A percentile compares a stretch with the other conserved stretches of the same genome.
Conservation (phyloP, 2,329 filamentous ascomycete genomes). For the Venturiaceae sp. region DNA sequence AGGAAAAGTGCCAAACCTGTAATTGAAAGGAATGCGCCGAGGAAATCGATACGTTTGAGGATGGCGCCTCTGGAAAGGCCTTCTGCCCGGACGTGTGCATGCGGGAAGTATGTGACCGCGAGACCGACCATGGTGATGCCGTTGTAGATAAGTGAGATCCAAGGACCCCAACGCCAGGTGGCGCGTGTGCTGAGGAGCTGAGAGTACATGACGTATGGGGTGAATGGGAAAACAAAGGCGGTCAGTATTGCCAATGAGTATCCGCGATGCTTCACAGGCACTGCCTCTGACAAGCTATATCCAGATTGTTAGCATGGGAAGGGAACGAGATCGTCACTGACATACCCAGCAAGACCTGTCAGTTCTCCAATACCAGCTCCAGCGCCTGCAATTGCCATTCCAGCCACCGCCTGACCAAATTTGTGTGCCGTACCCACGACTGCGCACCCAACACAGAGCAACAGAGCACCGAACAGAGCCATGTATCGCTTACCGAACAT, state of each 20-base stretch:
- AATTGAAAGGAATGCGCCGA: conserved; percentile 56
- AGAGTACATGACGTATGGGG: conserved; percentile 20
- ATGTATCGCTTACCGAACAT: conserved; percentile 25
- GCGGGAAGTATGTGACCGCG: conserved; percentile 21
- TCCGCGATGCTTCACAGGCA: conserved; percentile 23
- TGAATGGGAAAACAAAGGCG: conserved; percentile 24
- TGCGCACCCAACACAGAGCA: conserved; percentile 20
- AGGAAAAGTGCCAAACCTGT: conserved; percentile 78
- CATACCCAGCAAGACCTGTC: conserved; percentile 24
- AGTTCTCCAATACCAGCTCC: conserved; percentile 24
- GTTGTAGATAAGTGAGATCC: conserved; percentile 18
- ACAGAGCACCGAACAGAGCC: conserved; percentile 20
- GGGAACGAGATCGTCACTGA: not conserved
- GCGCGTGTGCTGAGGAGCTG: conserved; percentile 20
- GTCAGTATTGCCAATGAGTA: conserved; percentile 23
- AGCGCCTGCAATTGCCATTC: conserved; percentile 23
- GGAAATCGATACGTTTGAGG: conserved; percentile 47
- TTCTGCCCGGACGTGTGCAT: conserved; percentile 21
- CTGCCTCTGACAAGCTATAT: conserved; percentile 20
- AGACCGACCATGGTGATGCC: conserved; percentile 20
- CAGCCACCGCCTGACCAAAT: conserved; percentile 23
- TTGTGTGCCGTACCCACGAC: conserved; percentile 20
- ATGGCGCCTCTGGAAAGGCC: conserved; percentile 20
- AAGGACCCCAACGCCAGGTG: conserved; percentile 20
- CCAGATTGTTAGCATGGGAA: not conserved